Percentiles rank a stretch among this genome's conserved stretches.
Evolutionary conservation across 2,329 filamentous ascomycete species (phyloP).

Genomic region (Talaromyces verruculosus): DNA sequence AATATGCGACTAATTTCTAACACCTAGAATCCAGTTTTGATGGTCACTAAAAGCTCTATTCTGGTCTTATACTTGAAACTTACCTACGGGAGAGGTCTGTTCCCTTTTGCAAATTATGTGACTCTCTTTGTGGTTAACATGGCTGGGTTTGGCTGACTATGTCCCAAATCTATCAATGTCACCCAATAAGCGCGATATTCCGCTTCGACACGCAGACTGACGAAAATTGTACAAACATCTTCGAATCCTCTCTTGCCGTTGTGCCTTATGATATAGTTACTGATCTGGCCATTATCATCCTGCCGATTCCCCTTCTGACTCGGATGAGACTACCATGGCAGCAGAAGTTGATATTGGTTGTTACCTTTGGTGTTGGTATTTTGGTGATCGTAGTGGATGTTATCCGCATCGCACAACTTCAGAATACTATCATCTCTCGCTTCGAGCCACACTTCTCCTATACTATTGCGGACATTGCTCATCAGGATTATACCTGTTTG

Average conservation of each 20-base stretch:
- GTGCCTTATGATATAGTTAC: slow-evolving; percentile 90
- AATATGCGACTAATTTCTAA: not conserved
- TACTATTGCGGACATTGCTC: not conserved
- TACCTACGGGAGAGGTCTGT: slow-evolving; percentile 72
- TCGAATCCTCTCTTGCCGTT: slow-evolving; percentile 67
- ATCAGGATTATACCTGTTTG: not conserved
- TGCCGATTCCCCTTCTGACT: slow-evolving; percentile 85
- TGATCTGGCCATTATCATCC: slow-evolving; percentile 78
- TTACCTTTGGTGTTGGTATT: slow-evolving; percentile 2
- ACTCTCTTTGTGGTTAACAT: slow-evolving; percentile 77
- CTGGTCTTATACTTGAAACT: slow-evolving; percentile 85
- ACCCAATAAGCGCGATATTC: slow-evolving; percentile 69
- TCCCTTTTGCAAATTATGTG: slow-evolving; percentile 73
- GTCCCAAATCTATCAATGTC: slow-evolving; percentile 83
- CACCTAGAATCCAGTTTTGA: slow-evolving; percentile 74
- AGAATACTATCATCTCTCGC: not conserved
- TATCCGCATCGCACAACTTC: slow-evolving; percentile 5
- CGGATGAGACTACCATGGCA: slow-evolving; percentile 78
- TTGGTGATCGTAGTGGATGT: not conserved
- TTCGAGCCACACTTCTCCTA: not conserved
- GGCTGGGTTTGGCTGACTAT: slow-evolving; percentile 77
- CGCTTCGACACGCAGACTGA: slow-evolving; percentile 35
- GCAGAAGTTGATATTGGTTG: slow-evolving; percentile 55
- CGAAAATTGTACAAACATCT: slow-evolving; percentile 59
- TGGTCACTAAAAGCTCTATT: slow-evolving; percentile 88